Base-by-base conservation (phyloP, 495 filamentous ascomycete species). In the Penicillium alfredii region DNA sequence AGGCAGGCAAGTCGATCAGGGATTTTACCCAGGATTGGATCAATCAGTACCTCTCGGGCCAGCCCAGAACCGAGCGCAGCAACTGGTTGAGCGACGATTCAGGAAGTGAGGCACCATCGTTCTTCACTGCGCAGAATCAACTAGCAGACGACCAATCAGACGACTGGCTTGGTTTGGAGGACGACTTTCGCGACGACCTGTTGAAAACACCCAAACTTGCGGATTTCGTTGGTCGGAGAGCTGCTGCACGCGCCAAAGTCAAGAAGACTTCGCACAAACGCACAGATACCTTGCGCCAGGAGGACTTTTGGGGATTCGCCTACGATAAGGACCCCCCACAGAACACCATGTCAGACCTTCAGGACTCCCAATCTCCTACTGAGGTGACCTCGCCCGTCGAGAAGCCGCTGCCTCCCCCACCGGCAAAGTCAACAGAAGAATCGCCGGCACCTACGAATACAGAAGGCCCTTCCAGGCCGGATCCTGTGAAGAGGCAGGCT, bases 1-100 rank as follows among this genome's bases (percentile, higher is more conserved):
- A 44, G 58, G 73, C 23, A 60, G 74, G 51, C 10, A 60, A 58
- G 35, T 61, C 64, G 2, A 63, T 65, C 30, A 63, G 64, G 34
- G 80, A 82, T 27, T 78, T 85, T 35, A 86, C 81, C 1, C 76
- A 85, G 50, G 81, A 83, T 64, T 87, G 82, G 82, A 82, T 87
- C 41, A 77, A 82, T 24, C 79, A 82, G 45, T 82, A 84, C 45
- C 77, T 82, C 5, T 72, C 76, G 7, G 71, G 73, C 43, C 76
- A 77, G 44, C 66, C 65, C 26, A 60, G 72, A 25, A 73, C 74
- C 34, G 82, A 86, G 55, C 71, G 73, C 34, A 73, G 72, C 24
- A 77, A 82, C 55, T 87, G 82, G 82, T 58, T 83, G 27, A 87
- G 81, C 49, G 82, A 87, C 80, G 80, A 81, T 44, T 74, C 76